Base-by-base conservation (phyloP, 257 asterid genomes). In the Lavandula angustifolia region DNA sequence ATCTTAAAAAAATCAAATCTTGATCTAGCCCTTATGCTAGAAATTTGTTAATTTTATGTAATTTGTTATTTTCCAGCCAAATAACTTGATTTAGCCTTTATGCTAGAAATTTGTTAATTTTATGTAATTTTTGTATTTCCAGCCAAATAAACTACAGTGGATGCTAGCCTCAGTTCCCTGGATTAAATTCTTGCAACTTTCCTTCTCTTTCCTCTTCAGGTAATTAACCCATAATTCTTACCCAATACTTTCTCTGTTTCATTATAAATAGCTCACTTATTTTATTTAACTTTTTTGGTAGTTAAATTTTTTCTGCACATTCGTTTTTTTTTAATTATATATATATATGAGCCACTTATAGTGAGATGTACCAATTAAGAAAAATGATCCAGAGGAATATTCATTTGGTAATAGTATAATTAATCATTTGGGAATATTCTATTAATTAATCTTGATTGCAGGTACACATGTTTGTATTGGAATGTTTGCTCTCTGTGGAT, bases 111-210 rank as follows among this genome's bases (percentile, higher is more conserved):
- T 46, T 57, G 34, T 50, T 63, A 59, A 51, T 74, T 54, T 3
- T 57, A 17, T 61, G 7, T 54, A 60, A 47, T 76, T 66, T 69
- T 48, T 57, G 76, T 64, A n/a, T 77, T 74, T 75, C 54, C 94
- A 86, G 94, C 81, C 85, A 44, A 91, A 75, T 79, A 91, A 79
- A 66, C 78, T 91, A 73, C 98, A 91, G 55, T 88, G 95, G 98
- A 70, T 87, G 69, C 86, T 91, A 60, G 79, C 94, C 27, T 75
- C 86, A 72, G 91, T 92, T 73, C 96, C 98, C 11, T 76, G 82
- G 60, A 83, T 82, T 60, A 92, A 88, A 73, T 76, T 86, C 37
- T 68, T 92, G 81, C 98, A 92, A 60, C 95, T 83, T 57, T 69
- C 86, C 29, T 66, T 88, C 55, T 87, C 95, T 58, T 92, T 86